A percentile compares a stretch with the other conserved stretches of the same genome.
These are phyloP conservation scores for Bondarzewia mesenterica DNA, from an alignment of 1,284 basidiomycete species.

Conservation along the genomic window DNA sequence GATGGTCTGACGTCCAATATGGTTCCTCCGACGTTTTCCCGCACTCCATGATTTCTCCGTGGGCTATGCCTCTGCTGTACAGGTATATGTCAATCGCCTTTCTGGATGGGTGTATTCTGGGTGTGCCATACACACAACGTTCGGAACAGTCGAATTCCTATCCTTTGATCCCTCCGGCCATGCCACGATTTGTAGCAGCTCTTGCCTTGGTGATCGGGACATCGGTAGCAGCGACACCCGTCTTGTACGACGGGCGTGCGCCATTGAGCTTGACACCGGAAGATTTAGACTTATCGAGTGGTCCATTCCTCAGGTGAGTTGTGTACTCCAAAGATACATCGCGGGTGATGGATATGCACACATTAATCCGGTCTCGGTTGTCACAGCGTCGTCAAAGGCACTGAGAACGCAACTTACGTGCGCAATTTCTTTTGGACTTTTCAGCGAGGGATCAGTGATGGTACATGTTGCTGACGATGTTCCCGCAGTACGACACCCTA, in stretches of 20 bases:
- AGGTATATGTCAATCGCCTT: no score
- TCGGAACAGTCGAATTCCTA: no score
- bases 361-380: not conserved
- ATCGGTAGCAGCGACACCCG: slow-evolving; percentile 21
- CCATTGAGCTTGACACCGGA: slow-evolving; percentile 31
- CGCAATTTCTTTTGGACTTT: slow-evolving; percentile 7
- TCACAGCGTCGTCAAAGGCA: slow-evolving; percentile 42
- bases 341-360: not conserved
- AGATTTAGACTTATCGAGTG: slow-evolving; percentile 36
- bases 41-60: no score
- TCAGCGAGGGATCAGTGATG: not conserved
- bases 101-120: no score
- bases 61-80: no score
- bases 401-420: slow-evolving; percentile 38
- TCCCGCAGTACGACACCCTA: slow-evolving; percentile 37
- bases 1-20: no score
- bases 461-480: not conserved
- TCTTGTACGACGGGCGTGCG: slow-evolving; percentile 50
- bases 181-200: no score
- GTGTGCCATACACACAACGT: no score
- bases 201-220: not conserved
- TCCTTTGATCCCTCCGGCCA: no score
- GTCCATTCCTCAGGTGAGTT: slow-evolving; percentile 43
- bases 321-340: not conserved
- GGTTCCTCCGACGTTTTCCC: no score